Conservation (phyloP, 192 early-diverging fungal genomes). For the Cladochytrium replicatum region DNA sequence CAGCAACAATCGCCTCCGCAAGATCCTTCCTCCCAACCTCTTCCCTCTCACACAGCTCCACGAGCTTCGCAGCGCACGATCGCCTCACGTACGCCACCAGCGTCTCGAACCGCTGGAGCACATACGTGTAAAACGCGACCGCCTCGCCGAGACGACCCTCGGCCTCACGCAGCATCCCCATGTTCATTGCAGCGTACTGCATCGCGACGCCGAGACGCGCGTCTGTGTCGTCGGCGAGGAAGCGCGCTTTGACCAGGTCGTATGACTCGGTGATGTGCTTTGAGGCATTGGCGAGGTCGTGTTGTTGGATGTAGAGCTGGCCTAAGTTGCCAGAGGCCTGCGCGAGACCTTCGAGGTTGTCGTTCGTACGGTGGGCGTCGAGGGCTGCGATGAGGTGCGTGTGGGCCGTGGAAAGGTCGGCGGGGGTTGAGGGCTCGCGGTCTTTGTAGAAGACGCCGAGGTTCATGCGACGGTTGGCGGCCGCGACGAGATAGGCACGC, state of each 20-base stretch:
- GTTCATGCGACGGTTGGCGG: constrained; percentile 23
- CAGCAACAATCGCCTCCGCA: constrained; percentile 3
- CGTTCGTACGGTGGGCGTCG: constrained; percentile 11
- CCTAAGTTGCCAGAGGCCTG: constrained; percentile 26
- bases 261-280: constrained; percentile 18
- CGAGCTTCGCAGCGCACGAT: constrained; percentile 6
- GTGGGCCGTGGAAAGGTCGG: not conserved
- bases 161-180: constrained; percentile 18
- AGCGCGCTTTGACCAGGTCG: constrained; percentile 4
- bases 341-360: constrained; percentile 23
- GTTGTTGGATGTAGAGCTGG: constrained; percentile 16
- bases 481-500: constrained; percentile 1
- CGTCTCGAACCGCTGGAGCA: constrained; percentile 20
- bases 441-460: constrained; percentile 24
- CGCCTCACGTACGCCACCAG: constrained; percentile 15
- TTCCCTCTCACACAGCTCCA: constrained; percentile 12
- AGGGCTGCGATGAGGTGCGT: constrained; percentile 11
- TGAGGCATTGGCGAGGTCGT: constrained; percentile 8
- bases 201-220: too few species aligned
- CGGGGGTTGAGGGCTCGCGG: constrained; percentile 1
- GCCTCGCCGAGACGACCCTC: constrained; percentile 10
- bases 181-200: constrained; percentile 28
- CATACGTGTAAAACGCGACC: constrained; percentile 26
- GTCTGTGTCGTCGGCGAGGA: too few species aligned
- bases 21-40: constrained; percentile 17